Percentiles rank a stretch among this genome's conserved stretches.
phyloP scores from a whole-genome alignment of 352 stramenopile species.

The Phytophthora fragariae region DNA sequence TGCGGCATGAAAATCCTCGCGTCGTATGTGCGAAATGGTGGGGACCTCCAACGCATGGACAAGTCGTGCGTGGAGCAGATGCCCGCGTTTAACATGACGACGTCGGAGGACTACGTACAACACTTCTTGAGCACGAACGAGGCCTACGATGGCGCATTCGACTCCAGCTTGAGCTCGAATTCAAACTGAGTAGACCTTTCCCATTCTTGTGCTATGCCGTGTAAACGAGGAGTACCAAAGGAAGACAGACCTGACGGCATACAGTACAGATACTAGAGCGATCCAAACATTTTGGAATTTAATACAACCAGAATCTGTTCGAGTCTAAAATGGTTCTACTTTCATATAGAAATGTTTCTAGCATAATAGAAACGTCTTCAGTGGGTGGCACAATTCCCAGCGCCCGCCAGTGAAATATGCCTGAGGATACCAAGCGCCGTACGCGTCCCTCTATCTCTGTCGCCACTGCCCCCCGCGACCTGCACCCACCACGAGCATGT shows the following conservation, averaged over 20 bases:
- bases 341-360: neutral
- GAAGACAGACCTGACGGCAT: too few relatives aligned
- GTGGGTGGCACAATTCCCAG: constrained; percentile 1
- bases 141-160: constrained; percentile 39
- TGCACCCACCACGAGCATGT: neutral
- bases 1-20: constrained; percentile 48
- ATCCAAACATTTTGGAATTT: too few relatives aligned
- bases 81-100: constrained; percentile 33
- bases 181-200: too few relatives aligned
- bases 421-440: constrained; percentile 41
- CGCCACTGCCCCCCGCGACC: neutral
- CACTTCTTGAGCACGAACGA: constrained; percentile 39
- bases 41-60: constrained; percentile 41
- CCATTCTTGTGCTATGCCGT: too few relatives aligned
- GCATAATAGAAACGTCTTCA: constrained; percentile 7
- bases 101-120: neutral
- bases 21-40: constrained; percentile 40
- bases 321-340: too few relatives aligned
- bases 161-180: neutral
- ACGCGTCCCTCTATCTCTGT: constrained; percentile 12
- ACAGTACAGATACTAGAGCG: too few relatives aligned
- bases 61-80: constrained; percentile 42
- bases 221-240: too few relatives aligned
- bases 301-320: too few relatives aligned
- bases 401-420: constrained; percentile 20